Evolutionary conservation across 2,329 filamentous ascomycete species (phyloP).

Genomic region (Xylariomycetidae sp.): DNA sequence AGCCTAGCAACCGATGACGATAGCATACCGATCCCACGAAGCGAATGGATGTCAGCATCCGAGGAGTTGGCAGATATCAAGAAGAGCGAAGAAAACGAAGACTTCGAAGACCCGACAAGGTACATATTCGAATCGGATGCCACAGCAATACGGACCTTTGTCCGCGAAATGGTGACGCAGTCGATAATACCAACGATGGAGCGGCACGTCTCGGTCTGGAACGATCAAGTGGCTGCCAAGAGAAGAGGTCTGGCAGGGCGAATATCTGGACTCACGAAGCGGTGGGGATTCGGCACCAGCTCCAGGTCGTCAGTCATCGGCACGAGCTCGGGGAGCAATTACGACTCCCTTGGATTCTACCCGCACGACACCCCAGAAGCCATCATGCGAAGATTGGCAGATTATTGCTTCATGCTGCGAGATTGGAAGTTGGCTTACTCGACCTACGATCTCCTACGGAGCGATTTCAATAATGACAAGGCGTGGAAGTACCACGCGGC

Average conservation of each 20-base stretch:
- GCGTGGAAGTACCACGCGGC: slow-evolving; percentile 95
- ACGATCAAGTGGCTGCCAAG: slow-evolving; percentile 90
- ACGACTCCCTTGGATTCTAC: slow-evolving; percentile 78
- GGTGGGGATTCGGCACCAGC: slow-evolving; percentile 74
- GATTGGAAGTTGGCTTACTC: slow-evolving; percentile 92
- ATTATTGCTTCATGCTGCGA: slow-evolving; percentile 94
- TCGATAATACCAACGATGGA: slow-evolving; percentile 97
- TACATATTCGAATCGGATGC: slow-evolving; percentile 92
- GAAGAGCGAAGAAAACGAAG: slow-evolving; percentile 60
- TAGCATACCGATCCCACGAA: slow-evolving; percentile 71
- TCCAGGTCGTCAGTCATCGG: slow-evolving; percentile 55
- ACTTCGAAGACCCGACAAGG: slow-evolving; percentile 64
- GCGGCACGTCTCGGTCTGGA: slow-evolving; percentile 84
- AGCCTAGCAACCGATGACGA: slow-evolving; percentile 90
- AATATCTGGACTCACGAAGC: slow-evolving; percentile 90
- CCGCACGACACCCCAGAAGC: slow-evolving; percentile 79
- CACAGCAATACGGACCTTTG: slow-evolving; percentile 78
- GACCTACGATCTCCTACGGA: slow-evolving; percentile 83
- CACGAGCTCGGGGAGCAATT: slow-evolving; percentile 54
- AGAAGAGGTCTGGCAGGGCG: slow-evolving; percentile 82
- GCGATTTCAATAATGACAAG: slow-evolving; percentile 91
- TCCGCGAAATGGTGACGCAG: slow-evolving; percentile 91
- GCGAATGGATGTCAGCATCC: slow-evolving; percentile 81
- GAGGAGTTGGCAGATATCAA: slow-evolving; percentile 77
- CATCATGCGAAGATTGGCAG: slow-evolving; percentile 84